A percentile compares a stretch with the other conserved stretches of the same genome.
These are phyloP conservation scores for Haematococcus lacustris DNA, from an alignment of 139 green algal genomes.

Conservation along the genomic window DNA sequence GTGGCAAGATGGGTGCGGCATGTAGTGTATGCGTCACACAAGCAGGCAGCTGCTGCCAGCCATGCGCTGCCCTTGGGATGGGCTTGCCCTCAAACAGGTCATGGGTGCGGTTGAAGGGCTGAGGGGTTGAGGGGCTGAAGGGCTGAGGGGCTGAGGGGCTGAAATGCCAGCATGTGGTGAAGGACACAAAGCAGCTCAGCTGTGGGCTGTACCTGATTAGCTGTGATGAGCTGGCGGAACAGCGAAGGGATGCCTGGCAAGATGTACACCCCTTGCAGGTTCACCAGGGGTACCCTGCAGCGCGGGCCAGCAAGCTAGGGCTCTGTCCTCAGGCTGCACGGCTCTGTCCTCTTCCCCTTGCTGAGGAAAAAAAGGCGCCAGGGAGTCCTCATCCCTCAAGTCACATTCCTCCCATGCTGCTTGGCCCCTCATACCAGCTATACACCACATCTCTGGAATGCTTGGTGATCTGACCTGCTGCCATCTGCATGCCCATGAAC, in stretches of 20 bases:
- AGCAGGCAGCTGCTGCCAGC: background rate
- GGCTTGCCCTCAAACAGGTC: background rate
- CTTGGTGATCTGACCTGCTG: too few species aligned
- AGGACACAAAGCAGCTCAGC: background rate
- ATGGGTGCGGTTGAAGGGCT: background rate
- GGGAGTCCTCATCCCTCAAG: too few species aligned
- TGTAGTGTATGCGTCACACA: background rate
- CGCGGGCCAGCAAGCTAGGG: background rate
- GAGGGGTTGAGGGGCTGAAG: background rate
- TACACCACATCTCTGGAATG: too few species aligned
- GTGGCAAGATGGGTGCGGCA: too few species aligned
- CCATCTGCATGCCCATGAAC: too few species aligned
- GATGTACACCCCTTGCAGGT: conserved; percentile 50
- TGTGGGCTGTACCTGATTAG: conserved; percentile 25
- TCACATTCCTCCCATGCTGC: too few species aligned
- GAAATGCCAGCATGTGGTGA: background rate
- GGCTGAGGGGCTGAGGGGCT: background rate
- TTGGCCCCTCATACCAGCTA: too few species aligned
- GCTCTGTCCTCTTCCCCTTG: too few species aligned
- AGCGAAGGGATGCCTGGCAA: conserved; percentile 69
- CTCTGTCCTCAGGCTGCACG: too few species aligned
- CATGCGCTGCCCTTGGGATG: background rate
- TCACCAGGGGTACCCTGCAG: conserved; percentile 59
- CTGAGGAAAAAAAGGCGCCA: too few species aligned
- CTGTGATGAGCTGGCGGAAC: conserved; percentile 60